A percentile compares a stretch with the other conserved stretches of the same genome.
Conservation (phyloP, 2,329 filamentous ascomycete species). For the Sclerotinia subarctica region DNA sequence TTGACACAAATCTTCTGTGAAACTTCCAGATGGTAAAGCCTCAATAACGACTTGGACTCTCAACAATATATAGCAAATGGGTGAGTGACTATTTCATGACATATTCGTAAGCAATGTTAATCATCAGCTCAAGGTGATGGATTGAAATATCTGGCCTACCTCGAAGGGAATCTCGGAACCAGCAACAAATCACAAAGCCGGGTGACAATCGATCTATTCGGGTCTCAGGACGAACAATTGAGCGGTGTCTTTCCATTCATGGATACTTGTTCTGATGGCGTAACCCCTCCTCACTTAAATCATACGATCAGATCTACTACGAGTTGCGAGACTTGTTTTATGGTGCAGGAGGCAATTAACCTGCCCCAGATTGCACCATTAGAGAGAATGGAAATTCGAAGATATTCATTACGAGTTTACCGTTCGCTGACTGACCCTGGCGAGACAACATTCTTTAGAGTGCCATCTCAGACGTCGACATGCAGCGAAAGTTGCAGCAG, state of each 20-base stretch:
- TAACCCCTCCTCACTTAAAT: background rate
- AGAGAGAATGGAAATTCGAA: background rate
- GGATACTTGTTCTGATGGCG: background rate
- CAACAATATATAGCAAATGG: background rate
- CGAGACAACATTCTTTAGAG: background rate
- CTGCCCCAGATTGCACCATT: background rate
- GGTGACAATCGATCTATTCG: background rate
- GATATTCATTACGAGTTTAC: background rate
- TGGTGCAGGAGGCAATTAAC: background rate
- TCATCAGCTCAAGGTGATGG: background rate
- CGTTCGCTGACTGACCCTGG: background rate
- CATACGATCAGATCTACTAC: background rate
- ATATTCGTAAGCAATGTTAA: background rate
- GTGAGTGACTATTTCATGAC: background rate
- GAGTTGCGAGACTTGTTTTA: background rate
- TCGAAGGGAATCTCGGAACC: background rate
- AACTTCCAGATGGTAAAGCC: background rate
- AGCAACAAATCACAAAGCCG: background rate
- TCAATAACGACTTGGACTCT: background rate
- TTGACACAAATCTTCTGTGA: background rate
- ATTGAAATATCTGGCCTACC: background rate
- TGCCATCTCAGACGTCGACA: conserved; percentile 10
- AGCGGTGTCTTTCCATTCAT: background rate
- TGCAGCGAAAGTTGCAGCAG: conserved; percentile 10
- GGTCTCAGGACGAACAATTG: background rate